These are phyloP conservation scores for Camellia sinensis DNA, from an alignment of 148 eudicot genomes.

Conservation along the genomic window DNA sequence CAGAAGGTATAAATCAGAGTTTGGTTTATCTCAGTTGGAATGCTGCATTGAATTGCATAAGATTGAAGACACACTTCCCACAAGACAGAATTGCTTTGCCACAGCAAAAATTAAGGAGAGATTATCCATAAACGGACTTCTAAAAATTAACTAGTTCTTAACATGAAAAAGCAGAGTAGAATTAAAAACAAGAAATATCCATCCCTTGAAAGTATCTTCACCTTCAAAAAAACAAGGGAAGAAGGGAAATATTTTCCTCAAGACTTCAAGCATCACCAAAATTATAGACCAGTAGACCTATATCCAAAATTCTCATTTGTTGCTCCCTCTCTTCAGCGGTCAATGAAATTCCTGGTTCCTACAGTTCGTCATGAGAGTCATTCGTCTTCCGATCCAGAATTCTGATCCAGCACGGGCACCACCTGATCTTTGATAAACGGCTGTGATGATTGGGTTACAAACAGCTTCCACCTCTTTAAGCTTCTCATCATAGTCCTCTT, in stretches of 20 bases:
- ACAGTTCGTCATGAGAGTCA: slow-evolving; percentile 44
- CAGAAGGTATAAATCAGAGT: too few relatives aligned
- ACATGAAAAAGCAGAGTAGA: neutral
- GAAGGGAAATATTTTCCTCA: slow-evolving; percentile 5
- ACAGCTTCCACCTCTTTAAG: slow-evolving; percentile 50
- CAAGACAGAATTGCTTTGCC: neutral
- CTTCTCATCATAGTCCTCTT: slow-evolving; percentile 52
- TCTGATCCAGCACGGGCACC: slow-evolving; percentile 31
- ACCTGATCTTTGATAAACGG: slow-evolving; percentile 43
- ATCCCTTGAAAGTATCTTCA: slow-evolving; percentile 5
- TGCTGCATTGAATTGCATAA: neutral
- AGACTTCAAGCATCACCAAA: slow-evolving; percentile 6
- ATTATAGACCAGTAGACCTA: slow-evolving; percentile 1
- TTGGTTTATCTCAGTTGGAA: neutral
- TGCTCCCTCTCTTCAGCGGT: neutral
- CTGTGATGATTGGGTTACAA: slow-evolving; percentile 48
- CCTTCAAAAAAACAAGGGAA: neutral
- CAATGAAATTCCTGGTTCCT: slow-evolving; percentile 15
- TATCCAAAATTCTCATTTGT: neutral
- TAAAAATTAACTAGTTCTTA: neutral
- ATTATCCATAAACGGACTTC: neutral
- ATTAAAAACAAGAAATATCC: neutral
- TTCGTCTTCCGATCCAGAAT: slow-evolving; percentile 19
- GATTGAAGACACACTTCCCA: neutral
- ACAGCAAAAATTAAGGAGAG: neutral